Conservation (phyloP, 805 yeast species). For the Torulaspora microellipsoides region DNA sequence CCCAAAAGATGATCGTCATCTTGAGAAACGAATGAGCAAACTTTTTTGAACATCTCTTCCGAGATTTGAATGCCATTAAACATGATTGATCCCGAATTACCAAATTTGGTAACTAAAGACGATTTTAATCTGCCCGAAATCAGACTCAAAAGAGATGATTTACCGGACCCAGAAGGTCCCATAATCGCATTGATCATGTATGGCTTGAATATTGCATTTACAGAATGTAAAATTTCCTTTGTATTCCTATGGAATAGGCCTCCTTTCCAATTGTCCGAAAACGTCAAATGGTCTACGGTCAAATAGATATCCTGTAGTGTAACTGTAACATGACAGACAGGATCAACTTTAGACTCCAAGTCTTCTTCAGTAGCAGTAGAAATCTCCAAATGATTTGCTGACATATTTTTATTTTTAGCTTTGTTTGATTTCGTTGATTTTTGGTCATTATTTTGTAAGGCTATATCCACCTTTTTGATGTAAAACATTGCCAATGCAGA, state of each 20-base stretch:
- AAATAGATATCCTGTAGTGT: slow-evolving; percentile 15
- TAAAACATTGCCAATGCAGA: slow-evolving; percentile 46
- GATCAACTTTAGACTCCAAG: slow-evolving; percentile 12
- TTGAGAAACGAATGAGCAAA: slow-evolving; percentile 77
- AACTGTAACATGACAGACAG: slow-evolving; percentile 11
- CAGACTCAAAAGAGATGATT: slow-evolving; percentile 60
- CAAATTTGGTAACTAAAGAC: slow-evolving; percentile 29
- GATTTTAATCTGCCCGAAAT: slow-evolving; percentile 54
- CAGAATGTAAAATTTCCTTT: slow-evolving; percentile 40
- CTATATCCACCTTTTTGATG: slow-evolving; percentile 39
- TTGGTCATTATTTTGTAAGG: slow-evolving; percentile 25
- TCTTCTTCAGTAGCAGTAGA: slow-evolving; percentile 8
- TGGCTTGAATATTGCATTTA: slow-evolving; percentile 49
- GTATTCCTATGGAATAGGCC: slow-evolving; percentile 16
- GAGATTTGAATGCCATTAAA: slow-evolving; percentile 41
- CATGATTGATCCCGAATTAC: slow-evolving; percentile 40
- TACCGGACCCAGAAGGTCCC: slow-evolving; percentile 83
- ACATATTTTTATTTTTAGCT: background rate
- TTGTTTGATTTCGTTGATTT: slow-evolving; percentile 12
- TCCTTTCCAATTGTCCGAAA: slow-evolving; percentile 9
- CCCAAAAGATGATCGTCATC: slow-evolving; percentile 71
- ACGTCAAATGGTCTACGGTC: slow-evolving; percentile 8
- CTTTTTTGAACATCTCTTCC: slow-evolving; percentile 34
- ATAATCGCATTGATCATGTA: slow-evolving; percentile 64
- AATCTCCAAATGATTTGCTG: background rate